Percentiles rank a stretch among this genome's conserved stretches.
Conservation (phyloP, 2,329 filamentous ascomycete genomes). For the Aspergillus tamarii region DNA sequence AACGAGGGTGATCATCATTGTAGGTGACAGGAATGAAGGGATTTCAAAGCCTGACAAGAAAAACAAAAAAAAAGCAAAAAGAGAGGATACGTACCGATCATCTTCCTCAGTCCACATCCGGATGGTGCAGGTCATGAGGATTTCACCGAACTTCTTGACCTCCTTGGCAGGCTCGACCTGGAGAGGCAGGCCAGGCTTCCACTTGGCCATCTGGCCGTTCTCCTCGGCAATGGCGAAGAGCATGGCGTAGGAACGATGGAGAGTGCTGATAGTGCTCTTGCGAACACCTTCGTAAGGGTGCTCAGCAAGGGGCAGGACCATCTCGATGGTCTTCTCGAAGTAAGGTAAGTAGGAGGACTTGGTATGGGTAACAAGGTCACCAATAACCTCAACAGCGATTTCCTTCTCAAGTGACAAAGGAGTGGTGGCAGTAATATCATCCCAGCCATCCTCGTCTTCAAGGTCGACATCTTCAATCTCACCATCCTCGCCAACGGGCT, state of each 20-base stretch:
- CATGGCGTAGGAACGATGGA: slow-evolving; percentile 92
- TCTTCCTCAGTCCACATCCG: slow-evolving; percentile 86
- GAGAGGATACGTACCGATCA: slow-evolving; percentile 75
- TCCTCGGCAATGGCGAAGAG: slow-evolving; percentile 88
- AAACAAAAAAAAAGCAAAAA: slow-evolving; percentile 22
- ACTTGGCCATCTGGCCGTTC: slow-evolving; percentile 74
- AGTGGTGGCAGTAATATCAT: slow-evolving; percentile 80
- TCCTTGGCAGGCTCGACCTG: slow-evolving; percentile 77
- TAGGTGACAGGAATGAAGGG: slow-evolving; percentile 1
- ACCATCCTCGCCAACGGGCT: slow-evolving; percentile 54
- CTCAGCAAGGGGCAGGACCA: slow-evolving; percentile 77
- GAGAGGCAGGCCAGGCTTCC: slow-evolving; percentile 84
- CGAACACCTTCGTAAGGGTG: slow-evolving; percentile 92
- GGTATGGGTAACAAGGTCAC: slow-evolving; percentile 86
- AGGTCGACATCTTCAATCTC: slow-evolving; percentile 67
- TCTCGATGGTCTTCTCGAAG: slow-evolving; percentile 84
- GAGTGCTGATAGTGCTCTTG: slow-evolving; percentile 85
- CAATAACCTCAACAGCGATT: slow-evolving; percentile 91
- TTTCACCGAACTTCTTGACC: slow-evolving; percentile 80
- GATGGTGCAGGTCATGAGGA: slow-evolving; percentile 82
- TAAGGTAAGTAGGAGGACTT: slow-evolving; percentile 80
- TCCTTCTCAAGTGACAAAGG: slow-evolving; percentile 95
- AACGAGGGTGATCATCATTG: slow-evolving; percentile 83
- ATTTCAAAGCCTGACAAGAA: slow-evolving; percentile 12
- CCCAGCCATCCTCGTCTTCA: slow-evolving; percentile 82